Conservation (phyloP, 2,329 filamentous ascomycete genomes). For the Talaromyces sp. region DNA sequence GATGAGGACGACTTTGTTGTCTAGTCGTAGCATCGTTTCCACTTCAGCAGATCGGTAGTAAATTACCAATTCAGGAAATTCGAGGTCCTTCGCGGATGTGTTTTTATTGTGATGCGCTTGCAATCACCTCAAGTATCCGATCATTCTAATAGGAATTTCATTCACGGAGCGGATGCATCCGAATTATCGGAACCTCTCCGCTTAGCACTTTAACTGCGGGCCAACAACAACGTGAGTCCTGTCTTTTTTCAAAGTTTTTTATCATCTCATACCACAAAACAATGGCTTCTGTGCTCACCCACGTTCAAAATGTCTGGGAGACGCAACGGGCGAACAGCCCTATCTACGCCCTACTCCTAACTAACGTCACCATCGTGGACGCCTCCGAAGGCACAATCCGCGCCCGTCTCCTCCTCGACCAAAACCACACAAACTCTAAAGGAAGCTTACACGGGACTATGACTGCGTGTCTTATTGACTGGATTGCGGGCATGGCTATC, state of each 20-base stretch:
- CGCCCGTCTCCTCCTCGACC: not conserved
- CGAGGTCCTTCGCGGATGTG: not conserved
- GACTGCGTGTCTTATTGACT: not conserved
- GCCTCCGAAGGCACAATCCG: not conserved
- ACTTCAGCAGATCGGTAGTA: not conserved
- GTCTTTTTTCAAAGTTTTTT: not conserved
- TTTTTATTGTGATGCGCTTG: not conserved
- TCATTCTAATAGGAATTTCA: not conserved
- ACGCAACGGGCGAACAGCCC: not conserved
- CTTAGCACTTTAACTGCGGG: not conserved
- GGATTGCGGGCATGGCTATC: not conserved
- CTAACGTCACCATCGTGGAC: not conserved
- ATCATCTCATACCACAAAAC: not conserved
- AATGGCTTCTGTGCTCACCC: not conserved
- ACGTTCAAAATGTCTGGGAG: not conserved
- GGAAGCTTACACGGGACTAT: not conserved
- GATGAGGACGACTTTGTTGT: constrained; percentile 14
- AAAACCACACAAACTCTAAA: not conserved
- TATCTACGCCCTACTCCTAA: not conserved
- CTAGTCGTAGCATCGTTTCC: not conserved
- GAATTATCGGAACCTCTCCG: not conserved
- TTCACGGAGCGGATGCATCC: not conserved
- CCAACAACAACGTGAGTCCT: not conserved
- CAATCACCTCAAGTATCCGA: not conserved
- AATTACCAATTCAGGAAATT: not conserved